Base-by-base conservation (phyloP, 148 eudicot species). In the Cornus kousa region DNA sequence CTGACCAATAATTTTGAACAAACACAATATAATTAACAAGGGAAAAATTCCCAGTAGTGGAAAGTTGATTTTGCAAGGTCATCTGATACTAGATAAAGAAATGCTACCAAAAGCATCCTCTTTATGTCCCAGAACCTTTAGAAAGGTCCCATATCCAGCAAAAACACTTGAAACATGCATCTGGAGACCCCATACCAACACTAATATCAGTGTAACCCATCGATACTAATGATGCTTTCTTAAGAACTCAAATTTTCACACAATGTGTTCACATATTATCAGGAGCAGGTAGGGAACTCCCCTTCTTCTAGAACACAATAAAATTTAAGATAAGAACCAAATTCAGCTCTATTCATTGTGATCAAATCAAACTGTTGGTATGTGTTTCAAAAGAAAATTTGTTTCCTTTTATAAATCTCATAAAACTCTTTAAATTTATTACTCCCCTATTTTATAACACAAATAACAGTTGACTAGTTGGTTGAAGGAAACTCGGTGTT, bases 251-350 rank as follows among this genome's bases (percentile, higher is more conserved):
- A 39, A 39, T 50, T 50, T 50, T 6, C 57, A 50, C 0, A 8
- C 13, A 8, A 50, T 50, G 13, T 4, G 68, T 9, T 19, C 28
- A 28, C 28, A 28, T 28, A 28, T 28, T 28, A 28, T 28, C 28
- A 28, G 28, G 28, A 28, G 28, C 28, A 28, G 28, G 28, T 28
- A 0, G 68, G 13, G 19, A 74, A 75, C 48, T n/a, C 20, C 9
- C 13, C 2, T 59, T 64, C 50, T 75, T 75, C 70, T 13, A 64
- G n/a, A 40, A 64, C 70, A 75, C 19, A 75, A 40, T 17, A n/a
- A 22, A 64, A 75, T 62, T 33, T 62, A 19, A 74, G 5, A 4
- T 9, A 75, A 75, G 12, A 75, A 60, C 9, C 53, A 75, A 75
- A 64, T 40, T 75, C 57, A 50, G 57, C 9, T 17, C 11, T 13